Percentiles rank a stretch among this genome's conserved stretches.
Conservation (phyloP, 306 rosid genomes). For the Pterocarpus macrocarpus region DNA sequence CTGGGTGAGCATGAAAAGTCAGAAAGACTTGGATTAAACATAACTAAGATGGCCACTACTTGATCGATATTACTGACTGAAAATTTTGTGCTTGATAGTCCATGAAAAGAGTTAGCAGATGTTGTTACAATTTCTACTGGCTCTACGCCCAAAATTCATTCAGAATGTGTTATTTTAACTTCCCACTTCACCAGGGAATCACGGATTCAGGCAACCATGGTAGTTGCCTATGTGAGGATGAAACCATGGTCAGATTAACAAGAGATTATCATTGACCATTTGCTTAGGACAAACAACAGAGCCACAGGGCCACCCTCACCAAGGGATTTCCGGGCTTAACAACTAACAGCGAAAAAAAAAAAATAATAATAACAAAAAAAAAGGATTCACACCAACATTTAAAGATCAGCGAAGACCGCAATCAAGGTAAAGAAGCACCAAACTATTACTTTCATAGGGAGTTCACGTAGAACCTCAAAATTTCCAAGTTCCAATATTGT, state of each 20-base stretch:
- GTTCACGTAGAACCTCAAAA: constrained; percentile 23
- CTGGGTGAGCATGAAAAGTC: neutral
- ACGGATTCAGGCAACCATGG: constrained; percentile 17
- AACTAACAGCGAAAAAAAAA: constrained; percentile 12
- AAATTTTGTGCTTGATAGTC: constrained; percentile 3
- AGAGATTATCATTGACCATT: constrained; percentile 26
- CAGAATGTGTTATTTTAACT: neutral
- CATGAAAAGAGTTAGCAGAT: neutral
- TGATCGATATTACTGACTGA: constrained; percentile 9
- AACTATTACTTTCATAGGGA: neutral
- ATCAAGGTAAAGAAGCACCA: constrained; percentile 22
- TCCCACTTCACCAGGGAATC: constrained; percentile 14
- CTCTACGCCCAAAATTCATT: constrained; percentile 13
- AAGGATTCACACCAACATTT: constrained; percentile 1
- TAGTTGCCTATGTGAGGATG: constrained; percentile 11
- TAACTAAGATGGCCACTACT: constrained; percentile 2
- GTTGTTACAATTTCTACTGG: constrained; percentile 3
- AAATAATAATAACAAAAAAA: constrained; percentile 1
- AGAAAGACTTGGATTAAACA: constrained; percentile 2
- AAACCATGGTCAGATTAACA: constrained; percentile 1
- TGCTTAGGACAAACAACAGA: neutral
- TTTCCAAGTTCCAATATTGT: constrained; percentile 5
- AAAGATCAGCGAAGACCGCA: neutral
- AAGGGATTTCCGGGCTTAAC: neutral
- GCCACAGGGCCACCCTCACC: neutral